Evolutionary conservation across 129 eudicot genomes (phyloP).

Genomic region (Helianthus annuus): DNA sequence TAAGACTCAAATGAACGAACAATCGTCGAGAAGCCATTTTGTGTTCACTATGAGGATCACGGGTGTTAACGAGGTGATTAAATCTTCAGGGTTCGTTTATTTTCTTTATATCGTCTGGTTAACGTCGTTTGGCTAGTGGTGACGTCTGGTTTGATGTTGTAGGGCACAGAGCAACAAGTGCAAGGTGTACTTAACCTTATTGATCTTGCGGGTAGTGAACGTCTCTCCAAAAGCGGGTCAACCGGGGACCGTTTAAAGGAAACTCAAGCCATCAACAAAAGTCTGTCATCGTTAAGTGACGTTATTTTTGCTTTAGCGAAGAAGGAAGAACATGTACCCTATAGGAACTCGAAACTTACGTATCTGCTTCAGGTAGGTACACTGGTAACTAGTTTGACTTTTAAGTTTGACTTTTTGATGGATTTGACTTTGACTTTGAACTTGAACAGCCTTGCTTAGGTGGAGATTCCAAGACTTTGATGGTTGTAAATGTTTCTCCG

Average conservation of each 20-base stretch:
- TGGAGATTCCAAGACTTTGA: slow-evolving; percentile 93
- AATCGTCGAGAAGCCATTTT: slow-evolving; percentile 98
- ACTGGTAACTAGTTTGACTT: neutral
- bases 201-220: slow-evolving; percentile 99
- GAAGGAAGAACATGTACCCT: slow-evolving; percentile 92
- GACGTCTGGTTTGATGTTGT: slow-evolving; percentile 5
- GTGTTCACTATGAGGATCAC: slow-evolving; percentile 87
- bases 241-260: slow-evolving; percentile 95
- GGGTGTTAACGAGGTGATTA: slow-evolving; percentile 80
- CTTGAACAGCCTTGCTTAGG: slow-evolving; percentile 88
- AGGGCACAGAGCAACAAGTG: slow-evolving; percentile 98
- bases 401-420: neutral
- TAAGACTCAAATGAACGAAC: slow-evolving; percentile 97
- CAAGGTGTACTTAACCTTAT: slow-evolving; percentile 93
- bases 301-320: slow-evolving; percentile 91
- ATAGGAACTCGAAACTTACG: slow-evolving; percentile 91
- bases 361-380: slow-evolving; percentile 99
- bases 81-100: neutral
- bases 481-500: slow-evolving; percentile 90
- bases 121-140: neutral
- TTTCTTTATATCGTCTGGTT: neutral
- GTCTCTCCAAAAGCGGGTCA: slow-evolving; percentile 95
- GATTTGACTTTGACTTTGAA: neutral
- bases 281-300: slow-evolving; percentile 85
- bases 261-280: slow-evolving; percentile 96